Conservation (phyloP, 805 yeast species). For the Nakazawaea ernobii region DNA sequence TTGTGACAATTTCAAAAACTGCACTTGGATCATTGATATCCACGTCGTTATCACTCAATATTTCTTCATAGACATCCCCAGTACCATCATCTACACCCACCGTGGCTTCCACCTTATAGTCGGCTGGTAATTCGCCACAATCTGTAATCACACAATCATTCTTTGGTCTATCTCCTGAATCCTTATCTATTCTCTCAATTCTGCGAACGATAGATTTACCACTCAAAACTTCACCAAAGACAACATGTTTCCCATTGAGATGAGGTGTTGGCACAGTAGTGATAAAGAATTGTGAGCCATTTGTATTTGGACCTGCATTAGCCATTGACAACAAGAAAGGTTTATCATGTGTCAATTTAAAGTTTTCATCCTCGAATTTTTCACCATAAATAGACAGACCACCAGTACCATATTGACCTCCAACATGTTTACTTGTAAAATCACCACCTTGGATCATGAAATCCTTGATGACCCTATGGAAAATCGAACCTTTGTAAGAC, state of each 20-base stretch:
- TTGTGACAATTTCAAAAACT: conserved; percentile 59
- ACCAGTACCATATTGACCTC: conserved; percentile 56
- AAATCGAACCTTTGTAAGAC: conserved; percentile 75
- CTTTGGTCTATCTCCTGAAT: conserved; percentile 62
- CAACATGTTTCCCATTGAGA: conserved; percentile 93
- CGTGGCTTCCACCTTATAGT: conserved; percentile 41
- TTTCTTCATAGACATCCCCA: conserved; percentile 79
- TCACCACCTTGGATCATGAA: conserved; percentile 97
- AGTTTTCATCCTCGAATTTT: conserved; percentile 88
- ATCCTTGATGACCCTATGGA: conserved; percentile 85
- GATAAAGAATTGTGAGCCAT: conserved; percentile 93
- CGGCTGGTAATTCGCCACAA: conserved; percentile 72
- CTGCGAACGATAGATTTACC: conserved; percentile 79
- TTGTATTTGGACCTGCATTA: conserved; percentile 91
- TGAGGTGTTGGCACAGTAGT: conserved; percentile 94
- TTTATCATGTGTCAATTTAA: conserved; percentile 64
- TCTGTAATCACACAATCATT: conserved; percentile 65
- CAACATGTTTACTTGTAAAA: conserved; percentile 46
- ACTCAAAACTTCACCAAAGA: conserved; percentile 80
- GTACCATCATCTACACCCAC: conserved; percentile 63
- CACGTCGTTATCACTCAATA: conserved; percentile 69
- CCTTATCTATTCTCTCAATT: conserved; percentile 68
- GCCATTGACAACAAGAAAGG: conserved; percentile 96
- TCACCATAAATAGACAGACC: conserved; percentile 83
- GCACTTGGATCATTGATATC: conserved; percentile 54